Percentiles rank a stretch among this genome's conserved stretches.
Evolutionary conservation across 2,329 filamentous ascomycete genomes (phyloP).

Genomic region (Hansfordia pulvinata): DNA sequence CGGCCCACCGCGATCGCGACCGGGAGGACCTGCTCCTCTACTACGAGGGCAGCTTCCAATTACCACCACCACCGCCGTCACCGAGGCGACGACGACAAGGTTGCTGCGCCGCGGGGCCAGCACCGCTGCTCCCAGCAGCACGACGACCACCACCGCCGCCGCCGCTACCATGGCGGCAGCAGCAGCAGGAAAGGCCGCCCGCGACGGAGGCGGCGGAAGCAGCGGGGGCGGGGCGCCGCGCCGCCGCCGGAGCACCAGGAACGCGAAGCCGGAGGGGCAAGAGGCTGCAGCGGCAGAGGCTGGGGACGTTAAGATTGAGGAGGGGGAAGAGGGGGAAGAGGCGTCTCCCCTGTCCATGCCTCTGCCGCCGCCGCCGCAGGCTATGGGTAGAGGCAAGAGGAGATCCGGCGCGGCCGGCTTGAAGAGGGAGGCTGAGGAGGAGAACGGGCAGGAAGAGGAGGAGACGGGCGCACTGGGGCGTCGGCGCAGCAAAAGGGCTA

Average conservation of each 20-base stretch:
- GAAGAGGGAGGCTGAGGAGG: neutral
- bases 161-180: neutral
- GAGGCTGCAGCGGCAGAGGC: neutral
- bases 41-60: no score
- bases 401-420: neutral
- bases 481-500: slow-evolving; percentile 1
- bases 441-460: slow-evolving; percentile 4
- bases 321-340: slow-evolving; percentile 9
- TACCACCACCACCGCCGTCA: no score
- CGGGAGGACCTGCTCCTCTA: no score
- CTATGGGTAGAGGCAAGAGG: neutral
- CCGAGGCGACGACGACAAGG: no score
- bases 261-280: neutral
- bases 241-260: neutral
- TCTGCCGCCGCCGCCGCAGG: slow-evolving; percentile 13
- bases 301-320: slow-evolving; percentile 1
- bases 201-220: neutral
- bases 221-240: neutral
- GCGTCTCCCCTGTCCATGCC: no score
- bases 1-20: no score
- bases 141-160: neutral
- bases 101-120: no score
- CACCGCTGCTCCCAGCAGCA: neutral
- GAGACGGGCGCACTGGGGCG: neutral
- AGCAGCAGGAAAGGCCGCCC: neutral